These are phyloP conservation scores for Ogataea siamensis DNA, from an alignment of 805 yeast genomes.

Conservation along the genomic window DNA sequence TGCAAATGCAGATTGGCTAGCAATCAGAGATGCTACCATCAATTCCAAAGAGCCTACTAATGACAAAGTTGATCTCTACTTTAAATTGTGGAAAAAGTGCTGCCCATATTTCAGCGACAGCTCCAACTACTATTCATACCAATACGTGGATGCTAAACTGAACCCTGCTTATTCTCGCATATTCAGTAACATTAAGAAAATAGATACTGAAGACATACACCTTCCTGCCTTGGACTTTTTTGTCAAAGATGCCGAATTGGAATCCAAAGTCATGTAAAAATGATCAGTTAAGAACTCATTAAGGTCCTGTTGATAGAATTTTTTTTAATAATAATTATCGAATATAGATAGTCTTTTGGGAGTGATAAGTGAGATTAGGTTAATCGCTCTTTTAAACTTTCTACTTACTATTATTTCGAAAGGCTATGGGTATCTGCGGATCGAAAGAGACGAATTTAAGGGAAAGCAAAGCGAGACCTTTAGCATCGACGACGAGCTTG, in stretches of 20 bases:
- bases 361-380: neutral
- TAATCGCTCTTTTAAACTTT: neutral
- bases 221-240: slow-evolving; percentile 38
- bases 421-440: slow-evolving; percentile 31
- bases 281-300: neutral
- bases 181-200: slow-evolving; percentile 31
- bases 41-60: slow-evolving; percentile 36
- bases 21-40: slow-evolving; percentile 76
- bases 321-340: too few relatives aligned
- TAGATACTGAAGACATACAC: slow-evolving; percentile 36
- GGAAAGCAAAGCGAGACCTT: neutral
- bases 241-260: slow-evolving; percentile 2
- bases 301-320: neutral
- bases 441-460: slow-evolving; percentile 22
- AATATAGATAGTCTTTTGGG: neutral
- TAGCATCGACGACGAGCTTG: neutral
- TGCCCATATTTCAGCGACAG: slow-evolving; percentile 45
- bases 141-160: slow-evolving; percentile 41
- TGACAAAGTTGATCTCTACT: slow-evolving; percentile 51
- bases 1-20: slow-evolving; percentile 84
- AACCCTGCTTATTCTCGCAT: slow-evolving; percentile 38
- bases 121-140: slow-evolving; percentile 41
- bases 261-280: neutral
- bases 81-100: slow-evolving; percentile 50
- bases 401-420: too few relatives aligned